Percentiles rank a stretch among this genome's conserved stretches.
phyloP scores from a whole-genome alignment of 257 asterid genomes.

The Solanum clarkiae region DNA sequence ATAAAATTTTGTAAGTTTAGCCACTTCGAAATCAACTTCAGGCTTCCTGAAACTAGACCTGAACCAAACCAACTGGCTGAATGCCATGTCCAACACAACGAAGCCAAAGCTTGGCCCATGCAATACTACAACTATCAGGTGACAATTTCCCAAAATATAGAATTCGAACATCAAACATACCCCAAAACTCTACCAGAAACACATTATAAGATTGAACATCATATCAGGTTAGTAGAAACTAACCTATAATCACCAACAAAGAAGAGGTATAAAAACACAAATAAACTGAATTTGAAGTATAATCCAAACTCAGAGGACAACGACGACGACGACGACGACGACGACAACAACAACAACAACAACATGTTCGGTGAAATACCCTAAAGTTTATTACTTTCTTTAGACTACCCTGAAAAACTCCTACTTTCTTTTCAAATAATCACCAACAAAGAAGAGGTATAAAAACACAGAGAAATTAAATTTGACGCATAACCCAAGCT shows the following conservation, averaged over 20 bases:
- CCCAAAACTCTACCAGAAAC: background rate
- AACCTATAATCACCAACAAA: background rate
- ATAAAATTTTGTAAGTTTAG: background rate
- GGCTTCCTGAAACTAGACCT: background rate
- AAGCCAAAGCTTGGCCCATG: background rate
- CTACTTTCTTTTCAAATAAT: background rate
- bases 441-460: background rate
- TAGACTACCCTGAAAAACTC: too few relatives aligned
- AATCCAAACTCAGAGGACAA: background rate
- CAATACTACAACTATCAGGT: too few relatives aligned
- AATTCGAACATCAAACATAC: background rate
- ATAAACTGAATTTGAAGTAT: background rate
- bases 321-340: too few relatives aligned
- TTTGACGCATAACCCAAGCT: conserved; percentile 24
- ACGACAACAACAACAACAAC: background rate
- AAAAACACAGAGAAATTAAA: background rate
- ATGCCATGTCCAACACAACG: background rate
- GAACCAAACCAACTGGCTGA: background rate
- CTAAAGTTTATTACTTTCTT: background rate
- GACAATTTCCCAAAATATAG: background rate
- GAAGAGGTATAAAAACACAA: background rate
- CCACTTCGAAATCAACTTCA: background rate
- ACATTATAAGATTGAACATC: background rate
- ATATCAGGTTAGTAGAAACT: background rate
- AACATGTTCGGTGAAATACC: background rate